Evolutionary conservation across 805 yeast genomes (phyloP).

Genomic region (Candida takata): DNA sequence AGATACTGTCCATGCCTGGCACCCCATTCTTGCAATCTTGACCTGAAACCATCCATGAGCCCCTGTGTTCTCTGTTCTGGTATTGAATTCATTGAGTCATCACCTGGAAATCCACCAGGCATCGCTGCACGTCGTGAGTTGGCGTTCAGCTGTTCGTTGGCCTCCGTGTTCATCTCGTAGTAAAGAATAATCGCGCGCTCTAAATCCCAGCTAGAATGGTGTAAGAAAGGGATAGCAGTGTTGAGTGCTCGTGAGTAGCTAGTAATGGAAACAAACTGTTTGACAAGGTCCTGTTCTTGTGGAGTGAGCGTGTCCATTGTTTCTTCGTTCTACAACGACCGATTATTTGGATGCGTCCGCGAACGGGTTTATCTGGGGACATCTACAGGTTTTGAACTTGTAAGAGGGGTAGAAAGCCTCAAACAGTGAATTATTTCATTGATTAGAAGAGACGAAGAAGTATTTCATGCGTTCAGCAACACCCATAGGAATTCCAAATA

Average conservation of each 20-base stretch:
- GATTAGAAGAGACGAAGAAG: slow-evolving; percentile 1
- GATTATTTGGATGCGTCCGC: no score
- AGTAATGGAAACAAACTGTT: slow-evolving; percentile 16
- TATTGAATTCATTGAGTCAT: slow-evolving; percentile 6
- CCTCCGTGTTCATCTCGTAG: slow-evolving; percentile 20
- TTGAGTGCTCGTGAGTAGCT: slow-evolving; percentile 14
- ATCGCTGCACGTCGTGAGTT: slow-evolving; percentile 4
- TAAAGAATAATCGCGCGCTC: slow-evolving; percentile 26
- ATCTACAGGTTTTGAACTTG: no score
- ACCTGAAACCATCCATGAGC: slow-evolving; percentile 12
- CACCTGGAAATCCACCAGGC: slow-evolving; percentile 19
- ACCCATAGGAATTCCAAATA: slow-evolving; percentile 50
- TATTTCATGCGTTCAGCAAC: slow-evolving; percentile 26
- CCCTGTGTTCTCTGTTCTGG: slow-evolving; percentile 9
- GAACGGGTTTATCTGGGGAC: no score
- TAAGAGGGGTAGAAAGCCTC: no score
- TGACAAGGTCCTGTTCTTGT: slow-evolving; percentile 8
- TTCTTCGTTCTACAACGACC: no score
- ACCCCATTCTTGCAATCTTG: slow-evolving; percentile 17
- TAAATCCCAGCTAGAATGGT: slow-evolving; percentile 31
- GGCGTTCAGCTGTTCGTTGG: slow-evolving; percentile 16
- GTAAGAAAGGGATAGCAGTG: slow-evolving; percentile 18
- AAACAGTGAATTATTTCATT: slow-evolving; percentile 16
- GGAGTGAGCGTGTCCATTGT: slow-evolving; percentile 15
- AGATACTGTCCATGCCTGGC: slow-evolving; percentile 16